phyloP scores from a whole-genome alignment of 306 rosid genomes.

The Gleditsia sinensis region DNA sequence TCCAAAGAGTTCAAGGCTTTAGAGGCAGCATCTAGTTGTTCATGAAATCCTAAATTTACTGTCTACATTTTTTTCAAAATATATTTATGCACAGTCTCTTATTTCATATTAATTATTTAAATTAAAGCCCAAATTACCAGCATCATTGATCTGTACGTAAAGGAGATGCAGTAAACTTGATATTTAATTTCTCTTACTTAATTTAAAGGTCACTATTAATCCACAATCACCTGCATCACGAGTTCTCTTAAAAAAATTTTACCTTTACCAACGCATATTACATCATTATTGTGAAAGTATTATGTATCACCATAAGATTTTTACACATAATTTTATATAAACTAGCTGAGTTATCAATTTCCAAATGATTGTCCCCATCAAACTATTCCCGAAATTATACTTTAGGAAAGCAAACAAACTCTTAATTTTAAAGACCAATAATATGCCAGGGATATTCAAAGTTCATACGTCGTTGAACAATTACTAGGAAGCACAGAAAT shows the following conservation, averaged over 20 bases:
- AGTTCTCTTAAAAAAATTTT: constrained; percentile 4
- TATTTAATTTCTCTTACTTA: not conserved
- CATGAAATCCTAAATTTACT: constrained; percentile 18
- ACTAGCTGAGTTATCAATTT: not conserved
- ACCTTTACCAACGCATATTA: constrained; percentile 20
- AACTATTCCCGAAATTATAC: not conserved
- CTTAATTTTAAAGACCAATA: not conserved
- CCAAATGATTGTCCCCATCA: constrained; percentile 14
- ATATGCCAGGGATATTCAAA: not conserved
- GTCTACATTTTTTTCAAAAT: constrained; percentile 4
- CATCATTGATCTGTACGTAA: constrained; percentile 12
- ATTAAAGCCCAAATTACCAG: constrained; percentile 1
- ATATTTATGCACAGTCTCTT: not conserved
- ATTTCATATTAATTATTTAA: not conserved
- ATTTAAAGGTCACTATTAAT: constrained; percentile 10
- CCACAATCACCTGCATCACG: not conserved
- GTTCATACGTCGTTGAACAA: not conserved
- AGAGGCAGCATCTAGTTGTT: constrained; percentile 25
- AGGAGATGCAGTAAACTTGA: not conserved
- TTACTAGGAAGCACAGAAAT: not conserved
- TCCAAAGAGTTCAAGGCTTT: constrained; percentile 27
- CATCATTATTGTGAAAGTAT: constrained; percentile 1
- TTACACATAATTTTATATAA: not conserved
- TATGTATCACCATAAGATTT: constrained; percentile 24
- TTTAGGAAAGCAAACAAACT: not conserved